phyloP scores from a whole-genome alignment of 495 filamentous ascomycete species.

The Penicillium coffeae region DNA sequence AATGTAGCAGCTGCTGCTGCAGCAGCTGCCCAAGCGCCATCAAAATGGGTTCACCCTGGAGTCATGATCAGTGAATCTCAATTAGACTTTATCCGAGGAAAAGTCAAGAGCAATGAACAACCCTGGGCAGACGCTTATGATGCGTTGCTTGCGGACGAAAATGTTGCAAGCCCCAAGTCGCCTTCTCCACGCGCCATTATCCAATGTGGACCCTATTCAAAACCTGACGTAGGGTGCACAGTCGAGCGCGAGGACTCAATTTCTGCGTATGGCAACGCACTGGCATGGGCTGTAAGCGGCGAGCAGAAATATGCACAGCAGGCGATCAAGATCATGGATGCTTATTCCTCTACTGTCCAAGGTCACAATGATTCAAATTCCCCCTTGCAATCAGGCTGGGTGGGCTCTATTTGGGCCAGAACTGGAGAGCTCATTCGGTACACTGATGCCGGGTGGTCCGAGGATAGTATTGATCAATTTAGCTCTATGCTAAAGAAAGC shows the following conservation, averaged over 20 bases:
- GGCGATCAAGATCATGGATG: constrained; percentile 26
- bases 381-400: constrained; percentile 24
- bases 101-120: neutral
- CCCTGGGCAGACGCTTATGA: constrained; percentile 10
- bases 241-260: constrained; percentile 25
- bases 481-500: constrained; percentile 21
- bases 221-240: constrained; percentile 19
- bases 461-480: constrained; percentile 13
- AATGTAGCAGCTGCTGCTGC: neutral
- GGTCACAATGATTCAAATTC: constrained; percentile 25
- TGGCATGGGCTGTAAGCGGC: constrained; percentile 20
- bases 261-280: constrained; percentile 23
- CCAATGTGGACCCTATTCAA: constrained; percentile 21
- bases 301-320: constrained; percentile 15
- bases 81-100: constrained; percentile 7
- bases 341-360: constrained; percentile 16
- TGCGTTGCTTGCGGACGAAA: neutral
- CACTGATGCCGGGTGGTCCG: constrained; percentile 20
- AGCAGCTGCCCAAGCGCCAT: neutral
- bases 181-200: constrained; percentile 14
- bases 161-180: neutral
- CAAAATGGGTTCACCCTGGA: constrained; percentile 11
- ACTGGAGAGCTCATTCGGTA: constrained; percentile 24
- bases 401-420: constrained; percentile 21
- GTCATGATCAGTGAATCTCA: constrained; percentile 10